phyloP scores from a whole-genome alignment of 768 basidiomycete species.

The Mrakia frigida region DNA sequence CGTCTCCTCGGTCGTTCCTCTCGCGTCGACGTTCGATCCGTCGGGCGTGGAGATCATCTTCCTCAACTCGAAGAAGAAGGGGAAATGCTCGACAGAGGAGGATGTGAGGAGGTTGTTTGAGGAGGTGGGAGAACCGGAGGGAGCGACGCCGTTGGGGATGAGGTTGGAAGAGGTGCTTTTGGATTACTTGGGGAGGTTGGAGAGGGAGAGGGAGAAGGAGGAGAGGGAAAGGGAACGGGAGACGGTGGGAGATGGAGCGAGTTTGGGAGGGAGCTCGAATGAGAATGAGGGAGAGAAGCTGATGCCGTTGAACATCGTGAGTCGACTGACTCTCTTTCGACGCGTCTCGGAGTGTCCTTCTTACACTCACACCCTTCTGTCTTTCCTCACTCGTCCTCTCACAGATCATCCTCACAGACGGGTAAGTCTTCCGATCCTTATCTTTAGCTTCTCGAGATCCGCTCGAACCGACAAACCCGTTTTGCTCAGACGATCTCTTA shows the following conservation, averaged over 20 bases:
- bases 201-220: slow-evolving; percentile 16
- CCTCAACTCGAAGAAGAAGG: slow-evolving; percentile 8
- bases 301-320: slow-evolving; percentile 17
- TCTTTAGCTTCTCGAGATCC: background rate
- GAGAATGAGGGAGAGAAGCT: background rate
- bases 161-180: slow-evolving; percentile 21
- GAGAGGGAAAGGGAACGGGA: background rate
- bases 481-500: background rate
- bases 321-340: background rate
- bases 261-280: background rate
- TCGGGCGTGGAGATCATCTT: slow-evolving; percentile 11
- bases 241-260: too few relatives aligned
- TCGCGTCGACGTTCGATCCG: slow-evolving; percentile 17
- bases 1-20: slow-evolving; percentile 21
- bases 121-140: slow-evolving; percentile 11
- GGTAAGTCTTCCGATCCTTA: background rate
- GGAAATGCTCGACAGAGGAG: background rate
- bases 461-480: background rate
- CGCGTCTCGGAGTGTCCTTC: background rate
- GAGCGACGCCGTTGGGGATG: slow-evolving; percentile 11
- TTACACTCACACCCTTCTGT: background rate
- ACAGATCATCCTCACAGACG: slow-evolving; percentile 31
- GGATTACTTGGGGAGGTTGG: slow-evolving; percentile 19
- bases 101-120: slow-evolving; percentile 16
- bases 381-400: background rate